Evolutionary conservation across 2,329 filamentous ascomycete species (phyloP).

Genomic region (Hymenoscyphus linearis): DNA sequence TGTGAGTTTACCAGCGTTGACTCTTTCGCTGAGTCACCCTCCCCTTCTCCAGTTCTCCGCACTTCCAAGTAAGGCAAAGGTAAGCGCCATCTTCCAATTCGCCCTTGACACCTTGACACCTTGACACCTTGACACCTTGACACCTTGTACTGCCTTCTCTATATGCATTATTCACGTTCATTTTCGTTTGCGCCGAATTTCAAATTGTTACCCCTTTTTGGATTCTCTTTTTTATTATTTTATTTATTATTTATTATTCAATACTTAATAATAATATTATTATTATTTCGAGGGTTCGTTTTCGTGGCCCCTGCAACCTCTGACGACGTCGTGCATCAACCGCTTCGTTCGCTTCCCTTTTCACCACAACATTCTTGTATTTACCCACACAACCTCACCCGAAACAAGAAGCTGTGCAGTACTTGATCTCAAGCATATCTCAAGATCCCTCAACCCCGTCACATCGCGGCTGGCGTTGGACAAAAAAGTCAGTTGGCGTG

Average conservation of each 20-base stretch:
- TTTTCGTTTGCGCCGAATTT: background rate
- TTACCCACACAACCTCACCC: background rate
- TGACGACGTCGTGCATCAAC: background rate
- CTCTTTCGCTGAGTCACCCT: background rate
- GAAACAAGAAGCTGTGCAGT: background rate
- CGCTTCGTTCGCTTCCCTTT: background rate
- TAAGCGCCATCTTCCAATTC: too few relatives aligned
- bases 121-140: too few relatives aligned
- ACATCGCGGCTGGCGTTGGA: background rate
- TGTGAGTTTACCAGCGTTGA: background rate
- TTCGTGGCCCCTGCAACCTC: background rate
- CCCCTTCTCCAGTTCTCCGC: background rate
- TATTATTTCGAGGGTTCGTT: background rate
- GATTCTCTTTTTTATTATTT: background rate
- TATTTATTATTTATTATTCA: background rate
- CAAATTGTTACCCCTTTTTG: background rate
- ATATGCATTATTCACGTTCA: background rate
- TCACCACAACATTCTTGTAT: background rate
- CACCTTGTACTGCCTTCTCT: background rate
- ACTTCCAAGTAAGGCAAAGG: background rate
- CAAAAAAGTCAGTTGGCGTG: background rate
- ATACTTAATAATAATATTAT: background rate
- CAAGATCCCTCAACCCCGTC: background rate
- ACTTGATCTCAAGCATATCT: background rate
- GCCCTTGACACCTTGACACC: too few relatives aligned